phyloP scores from a whole-genome alignment of 2,329 filamentous ascomycete genomes.

The Bimuria novae-zelandiae region DNA sequence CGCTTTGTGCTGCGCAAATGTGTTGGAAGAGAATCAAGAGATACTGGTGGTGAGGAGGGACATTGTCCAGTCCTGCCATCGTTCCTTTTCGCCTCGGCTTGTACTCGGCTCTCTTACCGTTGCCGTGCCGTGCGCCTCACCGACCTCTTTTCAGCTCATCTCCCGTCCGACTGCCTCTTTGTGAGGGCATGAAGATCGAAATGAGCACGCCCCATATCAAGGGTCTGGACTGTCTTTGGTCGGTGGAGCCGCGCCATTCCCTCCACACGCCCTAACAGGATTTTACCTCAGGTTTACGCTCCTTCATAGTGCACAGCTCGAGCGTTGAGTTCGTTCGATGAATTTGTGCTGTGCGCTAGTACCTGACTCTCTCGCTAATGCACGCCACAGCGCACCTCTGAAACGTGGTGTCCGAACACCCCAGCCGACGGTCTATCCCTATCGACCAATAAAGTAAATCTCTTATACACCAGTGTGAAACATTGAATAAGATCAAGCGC shows the following conservation, averaged over 20 bases:
- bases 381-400: constrained; percentile 7
- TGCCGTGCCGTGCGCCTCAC: constrained; percentile 1
- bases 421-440: neutral
- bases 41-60: neutral
- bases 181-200: neutral
- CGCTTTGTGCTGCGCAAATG: neutral
- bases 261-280: neutral
- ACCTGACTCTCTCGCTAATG: constrained; percentile 1
- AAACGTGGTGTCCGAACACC: constrained; percentile 5
- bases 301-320: neutral
- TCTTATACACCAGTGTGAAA: constrained; percentile 7
- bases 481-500: neutral
- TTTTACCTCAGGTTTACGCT: constrained; percentile 1
- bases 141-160: constrained; percentile 3
- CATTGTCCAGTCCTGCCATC: neutral
- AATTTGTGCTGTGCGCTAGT: constrained; percentile 4
- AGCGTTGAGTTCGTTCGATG: neutral
- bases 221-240: neutral
- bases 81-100: neutral
- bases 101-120: neutral
- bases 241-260: constrained; percentile 1
- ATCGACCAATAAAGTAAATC: constrained; percentile 3
- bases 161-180: neutral
- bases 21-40: neutral
- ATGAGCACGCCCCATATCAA: neutral